Evolutionary conservation across 768 basidiomycete species (phyloP), one percentile per base, ranked within the genome.

Genomic region (Trametes cinnabarina): DNA sequence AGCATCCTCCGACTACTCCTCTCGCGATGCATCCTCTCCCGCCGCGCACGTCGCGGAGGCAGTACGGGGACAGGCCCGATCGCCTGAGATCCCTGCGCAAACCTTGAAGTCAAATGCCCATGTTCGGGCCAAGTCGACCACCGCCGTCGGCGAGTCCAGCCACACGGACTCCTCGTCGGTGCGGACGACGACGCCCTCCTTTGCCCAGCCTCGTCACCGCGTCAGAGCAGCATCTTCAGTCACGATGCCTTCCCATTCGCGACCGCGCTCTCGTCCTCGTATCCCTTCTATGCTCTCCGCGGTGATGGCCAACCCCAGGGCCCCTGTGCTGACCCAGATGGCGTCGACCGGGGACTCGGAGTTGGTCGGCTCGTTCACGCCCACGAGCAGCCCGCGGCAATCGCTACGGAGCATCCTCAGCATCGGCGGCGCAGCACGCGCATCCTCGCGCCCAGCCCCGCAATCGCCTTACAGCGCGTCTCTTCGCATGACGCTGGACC

Each of bases 301-400:
- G 20, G 48, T 62, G 32, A 23, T 62, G 35, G 39, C 58, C 46
- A 51, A 41, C 35, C 47, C 46, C 22, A 50, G 39, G n/a, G 61
- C 59, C 35, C 57, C 64, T 4, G 59, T 63, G 17, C 57, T 63
- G 55, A 41, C 52, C 17, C 60, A 60, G n/a, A 39, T 53, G 32
- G 59, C 59, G 9, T 52, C 60, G 17, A 50, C 48, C 44, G 44
- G 26, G 35, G 55, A 51, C 17, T 47, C 58, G 17, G 68, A 67
- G 30, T 60, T 63, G 23, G 58, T 69, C 35, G 68, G 68, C 44
- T 65, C 68, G 4, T 69, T 69, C 59, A 47, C 66, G 4, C 65
- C 65, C 17, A 69, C 68, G 14, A 60, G 60, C 60, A 61, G 63
- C 49, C 61, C 68, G 4, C 60, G 68, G 9, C 63, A 48, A 23